Evolutionary conservation across 163 green algal species (phyloP).

Genomic region (Volvox carteri): DNA sequence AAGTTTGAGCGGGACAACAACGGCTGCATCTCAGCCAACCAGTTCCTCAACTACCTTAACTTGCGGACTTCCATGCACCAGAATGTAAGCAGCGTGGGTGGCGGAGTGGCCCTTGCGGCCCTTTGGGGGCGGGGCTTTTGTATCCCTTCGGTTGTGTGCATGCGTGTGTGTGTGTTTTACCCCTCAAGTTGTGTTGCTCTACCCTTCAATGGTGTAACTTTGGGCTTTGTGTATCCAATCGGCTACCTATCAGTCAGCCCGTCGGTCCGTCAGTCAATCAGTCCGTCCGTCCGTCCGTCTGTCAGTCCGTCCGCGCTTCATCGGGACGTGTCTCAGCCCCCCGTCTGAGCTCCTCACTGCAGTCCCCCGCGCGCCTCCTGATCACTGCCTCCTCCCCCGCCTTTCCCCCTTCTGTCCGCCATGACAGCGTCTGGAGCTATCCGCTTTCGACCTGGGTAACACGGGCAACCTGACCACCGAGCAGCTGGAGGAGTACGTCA

Average conservation of each 20-base stretch:
- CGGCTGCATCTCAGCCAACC: constrained; percentile 64
- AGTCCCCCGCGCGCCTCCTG: not conserved
- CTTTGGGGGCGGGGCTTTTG: not conserved
- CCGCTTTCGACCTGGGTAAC: constrained; percentile 59
- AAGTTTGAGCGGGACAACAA: constrained; percentile 65
- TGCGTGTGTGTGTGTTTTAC: no score
- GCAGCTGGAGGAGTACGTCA: constrained; percentile 68
- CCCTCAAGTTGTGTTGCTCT: no score
- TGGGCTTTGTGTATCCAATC: no score
- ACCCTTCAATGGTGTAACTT: no score
- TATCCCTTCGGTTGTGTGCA: not conserved
- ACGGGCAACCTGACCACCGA: constrained; percentile 53
- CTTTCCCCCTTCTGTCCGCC: not conserved
- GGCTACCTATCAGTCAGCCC: no score
- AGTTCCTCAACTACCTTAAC: constrained; percentile 65
- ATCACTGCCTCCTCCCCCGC: not conserved
- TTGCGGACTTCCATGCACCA: constrained; percentile 38
- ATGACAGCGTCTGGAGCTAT: constrained; percentile 68
- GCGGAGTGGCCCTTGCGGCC: not conserved
- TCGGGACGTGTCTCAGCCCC: no score
- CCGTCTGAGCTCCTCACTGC: not conserved
- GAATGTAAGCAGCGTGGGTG: constrained; percentile 28
- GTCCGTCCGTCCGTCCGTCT: no score
- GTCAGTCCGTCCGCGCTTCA: no score
- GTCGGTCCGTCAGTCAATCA: no score